phyloP scores from a whole-genome alignment of 2,329 filamentous ascomycete species.

The Claviceps fusiformis region DNA sequence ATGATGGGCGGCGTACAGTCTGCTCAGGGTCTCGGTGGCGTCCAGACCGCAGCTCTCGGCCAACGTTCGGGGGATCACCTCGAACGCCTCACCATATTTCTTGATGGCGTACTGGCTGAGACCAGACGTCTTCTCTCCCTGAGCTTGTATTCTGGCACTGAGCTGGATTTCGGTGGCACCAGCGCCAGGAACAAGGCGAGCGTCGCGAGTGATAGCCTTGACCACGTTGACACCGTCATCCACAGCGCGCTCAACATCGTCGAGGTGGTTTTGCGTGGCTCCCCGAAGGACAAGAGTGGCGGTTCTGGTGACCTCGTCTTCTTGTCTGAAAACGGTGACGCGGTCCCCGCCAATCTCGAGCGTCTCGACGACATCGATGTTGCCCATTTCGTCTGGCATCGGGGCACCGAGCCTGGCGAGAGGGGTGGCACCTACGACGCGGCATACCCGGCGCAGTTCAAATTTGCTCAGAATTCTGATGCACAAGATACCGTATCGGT shows the following conservation, averaged over 20 bases:
- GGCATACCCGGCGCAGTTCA: slow-evolving; percentile 85
- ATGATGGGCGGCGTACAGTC: slow-evolving; percentile 85
- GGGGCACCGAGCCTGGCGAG: slow-evolving; percentile 88
- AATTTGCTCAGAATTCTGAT: slow-evolving; percentile 98
- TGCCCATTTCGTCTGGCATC: slow-evolving; percentile 99
- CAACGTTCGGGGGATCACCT: slow-evolving; percentile 86
- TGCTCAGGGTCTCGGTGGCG: slow-evolving; percentile 89
- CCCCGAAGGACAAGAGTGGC: slow-evolving; percentile 89
- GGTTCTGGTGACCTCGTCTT: slow-evolving; percentile 81
- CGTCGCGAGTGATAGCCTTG: slow-evolving; percentile 92
- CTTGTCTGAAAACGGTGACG: slow-evolving; percentile 96
- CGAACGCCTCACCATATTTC: slow-evolving; percentile 94
- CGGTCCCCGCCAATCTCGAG: slow-evolving; percentile 95
- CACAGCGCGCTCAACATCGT: slow-evolving; percentile 91
- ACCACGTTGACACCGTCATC: slow-evolving; percentile 98
- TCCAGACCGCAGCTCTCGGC: slow-evolving; percentile 93
- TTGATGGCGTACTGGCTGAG: slow-evolving; percentile 93
- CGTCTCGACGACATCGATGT: slow-evolving; percentile 88
- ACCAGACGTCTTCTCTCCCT: slow-evolving; percentile 85
- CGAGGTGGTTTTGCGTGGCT: slow-evolving; percentile 94
- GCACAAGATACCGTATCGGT: slow-evolving; percentile 88
- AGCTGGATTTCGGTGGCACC: slow-evolving; percentile 92
- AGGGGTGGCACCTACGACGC: slow-evolving; percentile 93
- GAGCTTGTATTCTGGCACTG: slow-evolving; percentile 78
- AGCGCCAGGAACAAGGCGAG: slow-evolving; percentile 81